Conservation (phyloP, 2,329 filamentous ascomycete species). For the Basipetospora chlamydospora region DNA sequence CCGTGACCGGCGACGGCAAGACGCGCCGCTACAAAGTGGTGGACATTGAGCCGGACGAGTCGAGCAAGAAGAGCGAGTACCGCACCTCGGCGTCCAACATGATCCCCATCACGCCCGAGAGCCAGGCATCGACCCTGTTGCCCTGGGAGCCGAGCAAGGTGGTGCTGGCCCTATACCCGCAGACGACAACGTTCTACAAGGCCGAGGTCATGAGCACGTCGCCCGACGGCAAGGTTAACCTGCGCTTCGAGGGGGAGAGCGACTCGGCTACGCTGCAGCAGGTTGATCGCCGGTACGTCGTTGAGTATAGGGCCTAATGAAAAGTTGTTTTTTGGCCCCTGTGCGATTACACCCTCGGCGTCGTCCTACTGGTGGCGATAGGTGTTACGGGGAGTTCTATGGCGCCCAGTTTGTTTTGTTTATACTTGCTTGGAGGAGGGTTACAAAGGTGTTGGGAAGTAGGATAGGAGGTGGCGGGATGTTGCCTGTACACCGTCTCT, state of each 20-base stretch:
- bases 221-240: constrained; percentile 37
- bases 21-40: constrained; percentile 66
- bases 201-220: constrained; percentile 57
- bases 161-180: constrained; percentile 66
- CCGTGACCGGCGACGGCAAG: constrained; percentile 62
- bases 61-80: constrained; percentile 50
- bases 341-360: too few relatives aligned
- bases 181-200: constrained; percentile 76
- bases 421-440: too few relatives aligned
- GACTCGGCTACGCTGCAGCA: constrained; percentile 59
- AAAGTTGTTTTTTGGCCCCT: background rate
- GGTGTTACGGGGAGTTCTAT: too few relatives aligned
- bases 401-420: background rate
- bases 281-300: constrained; percentile 61
- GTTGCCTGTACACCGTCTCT: too few relatives aligned
- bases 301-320: constrained; percentile 31
- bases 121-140: constrained; percentile 32
- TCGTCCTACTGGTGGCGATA: too few relatives aligned
- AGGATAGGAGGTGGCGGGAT: too few relatives aligned
- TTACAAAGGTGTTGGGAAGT: too few relatives aligned
- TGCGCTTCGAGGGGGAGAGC: constrained; percentile 71
- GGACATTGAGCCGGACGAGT: constrained; percentile 61
- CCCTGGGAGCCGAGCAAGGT: constrained; percentile 54
- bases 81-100: constrained; percentile 59
- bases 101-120: constrained; percentile 55